These are phyloP conservation scores for Cichorium intybus DNA, from an alignment of 140 eudicot species.

Conservation along the genomic window DNA sequence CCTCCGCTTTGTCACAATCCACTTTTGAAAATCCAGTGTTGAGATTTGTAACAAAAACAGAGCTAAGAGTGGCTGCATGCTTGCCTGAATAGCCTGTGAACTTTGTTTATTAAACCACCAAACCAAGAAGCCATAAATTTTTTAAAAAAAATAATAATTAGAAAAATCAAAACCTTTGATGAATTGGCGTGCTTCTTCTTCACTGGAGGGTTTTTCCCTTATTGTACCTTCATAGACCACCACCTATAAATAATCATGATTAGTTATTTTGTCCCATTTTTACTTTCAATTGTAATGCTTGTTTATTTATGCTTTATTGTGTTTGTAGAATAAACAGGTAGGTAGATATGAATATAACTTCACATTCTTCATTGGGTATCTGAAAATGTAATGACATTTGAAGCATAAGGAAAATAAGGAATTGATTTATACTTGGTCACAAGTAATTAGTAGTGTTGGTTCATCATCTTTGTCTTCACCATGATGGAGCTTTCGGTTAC, in stretches of 20 bases:
- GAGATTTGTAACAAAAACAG: slow-evolving; percentile 80
- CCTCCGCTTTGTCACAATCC: slow-evolving; percentile 91
- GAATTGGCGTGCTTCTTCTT: slow-evolving; percentile 68
- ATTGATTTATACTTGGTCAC: slow-evolving; percentile 83
- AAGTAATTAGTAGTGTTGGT: slow-evolving; percentile 73
- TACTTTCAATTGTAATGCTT: no score
- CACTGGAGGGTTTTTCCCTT: slow-evolving; percentile 77
- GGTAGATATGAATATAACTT: slow-evolving; percentile 5
- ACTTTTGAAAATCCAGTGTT: slow-evolving; percentile 65
- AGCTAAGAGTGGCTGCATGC: slow-evolving; percentile 68
- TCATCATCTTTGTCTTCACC: slow-evolving; percentile 68
- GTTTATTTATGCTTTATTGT: background rate
- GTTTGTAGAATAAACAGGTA: background rate
- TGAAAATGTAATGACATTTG: slow-evolving; percentile 16
- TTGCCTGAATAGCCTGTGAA: slow-evolving; percentile 71
- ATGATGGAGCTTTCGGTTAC: slow-evolving; percentile 53
- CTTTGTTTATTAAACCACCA: slow-evolving; percentile 18
- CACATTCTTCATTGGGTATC: slow-evolving; percentile 12
- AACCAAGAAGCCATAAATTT: slow-evolving; percentile 7
- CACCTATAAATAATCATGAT: slow-evolving; percentile 61
- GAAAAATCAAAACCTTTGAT: slow-evolving; percentile 52
- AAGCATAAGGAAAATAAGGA: slow-evolving; percentile 19
- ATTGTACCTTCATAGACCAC: slow-evolving; percentile 89
- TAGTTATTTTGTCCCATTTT: no score
- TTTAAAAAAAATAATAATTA: background rate